Evolutionary conservation across 2,329 filamentous ascomycete species (phyloP), one percentile per base, ranked within the genome.

Genomic region (Aureobasidium sp.): DNA sequence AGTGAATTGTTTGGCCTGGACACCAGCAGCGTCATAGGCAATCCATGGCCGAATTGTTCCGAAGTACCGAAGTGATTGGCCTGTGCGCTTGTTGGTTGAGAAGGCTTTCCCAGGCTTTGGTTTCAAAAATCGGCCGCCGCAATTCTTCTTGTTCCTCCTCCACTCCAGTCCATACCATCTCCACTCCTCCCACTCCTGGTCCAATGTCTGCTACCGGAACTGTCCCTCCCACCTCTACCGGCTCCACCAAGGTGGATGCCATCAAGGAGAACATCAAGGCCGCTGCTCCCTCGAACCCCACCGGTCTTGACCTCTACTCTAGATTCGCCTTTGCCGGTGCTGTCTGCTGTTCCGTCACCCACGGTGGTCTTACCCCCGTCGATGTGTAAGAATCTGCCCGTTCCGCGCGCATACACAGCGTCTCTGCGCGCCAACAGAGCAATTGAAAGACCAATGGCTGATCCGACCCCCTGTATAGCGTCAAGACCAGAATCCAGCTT

Each of bases 281-380:
- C 64, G 70, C 72, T 52, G 72, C 78, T 67, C 79, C 80, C n/a
- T 70, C 76, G 69, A 81, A 84, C 76, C 81, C 85, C 68, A 80
- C 76, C 69, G 85, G 87, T 66, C 52, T 91, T 69, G 81, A 77
- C 64, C 90, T 99, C 72, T 97, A 97, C 87, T 90, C 90, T 72
- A 87, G 91, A 80, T 97, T 97, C 82, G 93, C 94, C 80, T 89
- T 99, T 73, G 92, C 94, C 73, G 94, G 94, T 81, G 94, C 94
- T 72, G 82, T 97, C 83, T 97, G 94, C 87, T 99, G 94, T 81
- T 94, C 92, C 72, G 82, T 97, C 81, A 99, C 94, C 75, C 94
- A 99, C 86, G 94, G 93, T 79, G 89, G 84, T 74, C 87, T 97
- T 73, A 99, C 94, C 70, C 94, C 94, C 75, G 91, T 99, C 79